Base-by-base conservation (phyloP, 768 basidiomycete species). In the Punctularia strigosozonata region DNA sequence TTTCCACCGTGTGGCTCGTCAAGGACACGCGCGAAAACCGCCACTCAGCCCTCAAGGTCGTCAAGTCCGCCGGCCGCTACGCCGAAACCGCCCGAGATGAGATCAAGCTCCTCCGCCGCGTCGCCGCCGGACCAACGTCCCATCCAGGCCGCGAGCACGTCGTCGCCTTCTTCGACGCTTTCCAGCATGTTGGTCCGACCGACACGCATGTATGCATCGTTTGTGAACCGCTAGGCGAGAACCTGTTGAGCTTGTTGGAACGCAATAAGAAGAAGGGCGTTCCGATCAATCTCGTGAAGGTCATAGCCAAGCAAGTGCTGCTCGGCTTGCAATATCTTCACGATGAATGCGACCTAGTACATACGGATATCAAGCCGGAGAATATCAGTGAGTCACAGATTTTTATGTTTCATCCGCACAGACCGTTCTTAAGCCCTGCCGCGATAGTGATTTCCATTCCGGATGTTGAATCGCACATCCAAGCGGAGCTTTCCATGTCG, bases 11-110 rank as follows among this genome's bases (percentile, higher is more conserved):
- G 19, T 91, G 89, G 89, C 78, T 90, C 24, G 83, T 85, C 15
- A 79, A 80, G 52, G 87, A 89, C 55, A 59, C 64, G 20, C 61
- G 89, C 5, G 65, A 69, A 31, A 69, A 72, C 23, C 67, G 73
- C 30, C 90, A 91, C 59, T 88, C 88, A 32, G 90, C 90, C 13
- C 74, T 95, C 55, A 95, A 95, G 59, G 80, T 95, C 40, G 87
- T 92, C 60, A 94, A 94, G 62, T 94, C 91, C 21, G 92, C 90
- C 17, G 77, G 79, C 18, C 80, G 91, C 47, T 98, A 98, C 62
- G 87, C 90, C 43, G 92, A 97, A 57, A 97, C 94, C 4, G 94
- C 94, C 21, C 75, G 83, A 37, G 94, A 98, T 57, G 94, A 98
- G 63, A 97, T 98, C 58, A 87, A 90, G 56, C 73, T 97, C 24